Evolutionary conservation across 2,329 filamentous ascomycete genomes (phyloP), one percentile per base, ranked within the genome.

Genomic region (Fusarium sp.): DNA sequence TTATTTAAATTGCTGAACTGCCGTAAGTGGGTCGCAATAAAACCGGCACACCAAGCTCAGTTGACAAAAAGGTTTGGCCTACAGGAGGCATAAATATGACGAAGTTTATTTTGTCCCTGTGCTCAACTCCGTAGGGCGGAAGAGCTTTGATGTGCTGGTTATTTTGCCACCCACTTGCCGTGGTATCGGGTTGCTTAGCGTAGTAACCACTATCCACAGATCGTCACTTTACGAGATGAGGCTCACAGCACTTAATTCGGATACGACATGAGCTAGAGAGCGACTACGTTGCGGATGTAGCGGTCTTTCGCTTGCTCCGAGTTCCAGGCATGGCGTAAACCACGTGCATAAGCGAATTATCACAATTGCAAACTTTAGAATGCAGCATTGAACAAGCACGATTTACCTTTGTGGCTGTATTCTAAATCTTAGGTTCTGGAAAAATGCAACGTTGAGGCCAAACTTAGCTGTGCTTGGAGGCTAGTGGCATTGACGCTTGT

Each of bases 261-360:
- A 56, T 59, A 65, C 60, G 55, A 66, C 17, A 35, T 15, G 37
- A 51, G 23, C 60, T 62, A 68, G 17, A 27, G 20, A 19, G 13
- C 23, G 22, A 25, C 58, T 9, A 63, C 22, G 39, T 56, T 50
- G 45, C 27, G 45, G 27, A 25, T 11, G 27, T 46, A 39, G 6
- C 14, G 8, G 9, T 13, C 33, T n/a, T 37, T 51, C 45, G 58
- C 59, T 22, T 33, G 11, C 17, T 4, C 51, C 45, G 40, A 20
- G 14, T 7, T 11, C 19, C 10, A 19, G 22, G 25, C 25, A 30
- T 30, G 27, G 27, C 11, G 27, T 13, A 30, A 30, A 13, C 11
- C 27, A 30, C 27, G 27, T 11, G 27, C 10, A 30, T 10, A 10
- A 13, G 11, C 10, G 27, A 30, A 30, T 2, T 13, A 10, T 30